Percentiles rank a stretch among this genome's conserved stretches.
These are phyloP conservation scores for Phyllosticta citribraziliensis DNA, from an alignment of 2,329 filamentous ascomycete species.

Conservation along the genomic window DNA sequence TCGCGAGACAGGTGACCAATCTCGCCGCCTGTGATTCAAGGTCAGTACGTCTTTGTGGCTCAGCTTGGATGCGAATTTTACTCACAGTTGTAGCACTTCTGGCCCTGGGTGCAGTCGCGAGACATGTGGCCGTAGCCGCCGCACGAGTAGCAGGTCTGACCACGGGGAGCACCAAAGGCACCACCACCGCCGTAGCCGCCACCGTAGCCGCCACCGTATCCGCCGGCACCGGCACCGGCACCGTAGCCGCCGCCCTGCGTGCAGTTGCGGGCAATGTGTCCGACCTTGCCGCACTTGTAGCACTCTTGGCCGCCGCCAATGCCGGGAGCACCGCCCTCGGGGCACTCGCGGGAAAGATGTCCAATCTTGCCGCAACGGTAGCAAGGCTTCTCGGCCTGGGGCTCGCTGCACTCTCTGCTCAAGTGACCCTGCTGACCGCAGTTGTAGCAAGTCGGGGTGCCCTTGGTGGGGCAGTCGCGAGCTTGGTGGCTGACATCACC, in stretches of 20 bases:
- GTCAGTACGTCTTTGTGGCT: slow-evolving; percentile 16
- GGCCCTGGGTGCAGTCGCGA: slow-evolving; percentile 95
- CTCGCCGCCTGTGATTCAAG: slow-evolving; percentile 50
- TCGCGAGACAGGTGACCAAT: slow-evolving; percentile 92
- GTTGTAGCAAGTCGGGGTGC: slow-evolving; percentile 39
- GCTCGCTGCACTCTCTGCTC: slow-evolving; percentile 79
- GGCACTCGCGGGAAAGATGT: slow-evolving; percentile 86
- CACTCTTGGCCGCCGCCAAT: slow-evolving; percentile 54
- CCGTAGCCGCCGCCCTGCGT: slow-evolving; percentile 47
- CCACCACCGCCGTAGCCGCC: slow-evolving; percentile 40
- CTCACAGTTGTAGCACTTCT: slow-evolving; percentile 99
- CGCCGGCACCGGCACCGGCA: slow-evolving; percentile 18
- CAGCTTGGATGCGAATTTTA: slow-evolving; percentile 10
- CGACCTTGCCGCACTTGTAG: slow-evolving; percentile 97
- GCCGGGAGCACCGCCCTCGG: slow-evolving; percentile 43
- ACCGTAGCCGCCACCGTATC: slow-evolving; percentile 39
- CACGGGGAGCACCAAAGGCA: slow-evolving; percentile 36
- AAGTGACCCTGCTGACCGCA: slow-evolving; percentile 41
- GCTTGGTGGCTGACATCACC: slow-evolving; percentile 41
- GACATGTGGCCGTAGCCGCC: slow-evolving; percentile 96
- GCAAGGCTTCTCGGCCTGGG: slow-evolving; percentile 72
- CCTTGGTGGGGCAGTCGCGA: slow-evolving; percentile 42
- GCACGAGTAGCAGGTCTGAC: slow-evolving; percentile 88
- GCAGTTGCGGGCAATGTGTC: slow-evolving; percentile 93
- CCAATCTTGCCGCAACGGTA: slow-evolving; percentile 71